These are phyloP conservation scores for Sphagnum fallax DNA, from an alignment of 228 moss, liverwort and hornwort species.

Conservation along the genomic window DNA sequence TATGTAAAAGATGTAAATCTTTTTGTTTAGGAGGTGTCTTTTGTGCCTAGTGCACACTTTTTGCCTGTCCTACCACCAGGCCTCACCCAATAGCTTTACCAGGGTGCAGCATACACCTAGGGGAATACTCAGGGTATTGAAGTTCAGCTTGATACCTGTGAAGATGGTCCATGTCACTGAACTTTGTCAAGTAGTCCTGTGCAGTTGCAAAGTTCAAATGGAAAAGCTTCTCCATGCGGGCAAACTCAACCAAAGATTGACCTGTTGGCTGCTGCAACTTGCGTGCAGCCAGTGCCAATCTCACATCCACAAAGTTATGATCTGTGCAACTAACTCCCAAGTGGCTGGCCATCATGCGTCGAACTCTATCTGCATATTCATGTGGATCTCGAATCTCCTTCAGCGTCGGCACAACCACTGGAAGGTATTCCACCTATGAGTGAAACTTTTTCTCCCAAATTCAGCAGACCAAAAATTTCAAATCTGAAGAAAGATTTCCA, in stretches of 20 bases:
- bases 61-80: no score
- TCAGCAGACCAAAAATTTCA: no score
- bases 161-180: slow-evolving; percentile 39
- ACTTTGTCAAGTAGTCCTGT: slow-evolving; percentile 44
- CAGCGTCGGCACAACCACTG: slow-evolving; percentile 36
- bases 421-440: slow-evolving; percentile 53
- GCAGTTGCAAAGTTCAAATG: slow-evolving; percentile 34
- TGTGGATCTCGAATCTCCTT: slow-evolving; percentile 36
- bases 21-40: no score
- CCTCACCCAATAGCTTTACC: no score
- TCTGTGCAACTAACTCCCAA: slow-evolving; percentile 45
- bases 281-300: slow-evolving; percentile 44
- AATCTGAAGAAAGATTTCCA: neutral
- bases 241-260: slow-evolving; percentile 46
- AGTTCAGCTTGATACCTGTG: slow-evolving; percentile 26
- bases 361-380: slow-evolving; percentile 53
- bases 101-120: no score
- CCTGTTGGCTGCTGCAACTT: slow-evolving; percentile 51
- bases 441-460: neutral
- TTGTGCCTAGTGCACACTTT: no score
- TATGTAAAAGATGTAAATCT: no score
- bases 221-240: slow-evolving; percentile 56
- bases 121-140: no score
- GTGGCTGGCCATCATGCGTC: slow-evolving; percentile 36
- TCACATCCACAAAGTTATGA: slow-evolving; percentile 55